A percentile compares a stretch with the other conserved stretches of the same genome.
Conservation (phyloP, 1,139 yeast genomes). For the Lodderomyces orthopsilosis region DNA sequence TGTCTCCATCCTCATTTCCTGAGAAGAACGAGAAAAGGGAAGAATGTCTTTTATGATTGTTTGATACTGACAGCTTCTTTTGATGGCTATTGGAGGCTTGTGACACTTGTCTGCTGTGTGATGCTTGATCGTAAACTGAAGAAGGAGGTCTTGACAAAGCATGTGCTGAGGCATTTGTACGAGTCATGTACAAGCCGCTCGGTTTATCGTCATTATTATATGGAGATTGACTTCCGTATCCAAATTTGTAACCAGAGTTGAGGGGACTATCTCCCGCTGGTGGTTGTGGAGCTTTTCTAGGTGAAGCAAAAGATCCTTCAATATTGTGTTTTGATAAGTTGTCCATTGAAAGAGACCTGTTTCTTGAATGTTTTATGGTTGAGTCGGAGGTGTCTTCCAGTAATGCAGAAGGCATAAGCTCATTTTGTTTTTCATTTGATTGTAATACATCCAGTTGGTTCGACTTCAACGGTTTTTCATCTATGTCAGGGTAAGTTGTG, state of each 20-base stretch:
- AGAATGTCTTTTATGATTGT: constrained; percentile 40
- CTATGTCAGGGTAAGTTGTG: constrained; percentile 11
- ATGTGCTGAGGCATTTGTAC: constrained; percentile 25
- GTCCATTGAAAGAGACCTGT: constrained; percentile 44
- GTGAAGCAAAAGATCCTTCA: constrained; percentile 41
- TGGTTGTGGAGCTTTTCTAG: constrained; percentile 56
- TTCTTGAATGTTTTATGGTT: constrained; percentile 14
- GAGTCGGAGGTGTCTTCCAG: constrained; percentile 5
- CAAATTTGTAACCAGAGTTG: constrained; percentile 24
- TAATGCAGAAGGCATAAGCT: constrained; percentile 17
- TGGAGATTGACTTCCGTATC: constrained; percentile 18
- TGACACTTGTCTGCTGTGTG: constrained; percentile 29
- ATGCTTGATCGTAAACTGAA: constrained; percentile 40
- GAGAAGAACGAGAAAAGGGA: constrained; percentile 47
- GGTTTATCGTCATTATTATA: constrained; percentile 12
- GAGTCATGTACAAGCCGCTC: constrained; percentile 21
- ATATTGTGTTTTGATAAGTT: constrained; percentile 25
- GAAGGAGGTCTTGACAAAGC: constrained; percentile 39
- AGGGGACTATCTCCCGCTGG: constrained; percentile 20
- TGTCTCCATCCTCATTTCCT: constrained; percentile 15
- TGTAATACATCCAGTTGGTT: background rate
- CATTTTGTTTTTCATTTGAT: constrained; percentile 7
- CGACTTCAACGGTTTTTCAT: constrained; percentile 6
- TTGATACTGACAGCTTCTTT: constrained; percentile 28
- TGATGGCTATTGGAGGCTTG: constrained; percentile 15